Evolutionary conservation across 306 rosid species (phyloP).

Genomic region (Mimosa pudica): DNA sequence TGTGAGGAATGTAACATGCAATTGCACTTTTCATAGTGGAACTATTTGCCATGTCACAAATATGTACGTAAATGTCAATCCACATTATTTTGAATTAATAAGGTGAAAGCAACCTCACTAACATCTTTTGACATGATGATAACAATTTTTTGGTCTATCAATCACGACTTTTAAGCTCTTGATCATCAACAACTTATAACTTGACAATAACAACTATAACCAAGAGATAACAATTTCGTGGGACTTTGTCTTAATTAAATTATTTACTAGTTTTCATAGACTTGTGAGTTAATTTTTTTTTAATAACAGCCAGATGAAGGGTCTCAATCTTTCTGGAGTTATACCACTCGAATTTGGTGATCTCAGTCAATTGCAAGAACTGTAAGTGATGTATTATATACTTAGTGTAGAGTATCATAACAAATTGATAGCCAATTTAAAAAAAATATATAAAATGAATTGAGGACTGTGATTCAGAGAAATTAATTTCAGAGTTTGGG

Average conservation of each 20-base stretch:
- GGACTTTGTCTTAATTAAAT: no score
- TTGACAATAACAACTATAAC: no score
- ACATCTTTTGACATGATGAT: no score
- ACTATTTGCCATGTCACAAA: constrained; percentile 55
- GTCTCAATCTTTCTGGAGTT: constrained; percentile 59
- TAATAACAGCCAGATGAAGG: constrained; percentile 52
- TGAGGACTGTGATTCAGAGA: no score
- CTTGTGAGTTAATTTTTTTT: not conserved
- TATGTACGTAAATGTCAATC: constrained; percentile 44
- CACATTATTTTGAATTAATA: not conserved
- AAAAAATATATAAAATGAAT: no score
- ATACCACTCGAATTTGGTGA: constrained; percentile 71
- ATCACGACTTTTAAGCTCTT: no score
- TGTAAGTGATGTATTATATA: not conserved
- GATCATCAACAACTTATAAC: no score
- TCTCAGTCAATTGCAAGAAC: constrained; percentile 38
- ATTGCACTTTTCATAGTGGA: constrained; percentile 43
- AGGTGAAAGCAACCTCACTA: constrained; percentile 13
- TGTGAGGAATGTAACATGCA: constrained; percentile 52
- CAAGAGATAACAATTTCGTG: no score
- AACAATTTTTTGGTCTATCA: no score
- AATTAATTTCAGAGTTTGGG: no score
- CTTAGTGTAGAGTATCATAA: not conserved
- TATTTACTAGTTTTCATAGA: not conserved
- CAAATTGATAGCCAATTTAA: not conserved